Conservation (phyloP, 2,329 filamentous ascomycete species). For the Clathrospora elynae region DNA sequence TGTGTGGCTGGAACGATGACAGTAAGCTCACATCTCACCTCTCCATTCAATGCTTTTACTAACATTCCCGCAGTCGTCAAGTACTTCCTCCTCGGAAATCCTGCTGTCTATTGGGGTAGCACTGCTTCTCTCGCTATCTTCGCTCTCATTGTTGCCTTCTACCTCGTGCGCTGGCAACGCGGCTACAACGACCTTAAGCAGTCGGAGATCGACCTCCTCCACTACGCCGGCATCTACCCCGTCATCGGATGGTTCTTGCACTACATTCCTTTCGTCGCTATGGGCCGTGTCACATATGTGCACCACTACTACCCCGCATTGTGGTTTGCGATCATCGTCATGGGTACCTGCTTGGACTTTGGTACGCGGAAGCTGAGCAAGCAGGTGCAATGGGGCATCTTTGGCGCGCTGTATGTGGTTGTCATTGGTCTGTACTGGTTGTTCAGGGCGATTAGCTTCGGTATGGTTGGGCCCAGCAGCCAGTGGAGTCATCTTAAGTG, state of each 20-base stretch:
- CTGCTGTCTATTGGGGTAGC: constrained; percentile 92
- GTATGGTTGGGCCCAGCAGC: constrained; percentile 83
- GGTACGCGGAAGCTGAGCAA: constrained; percentile 69
- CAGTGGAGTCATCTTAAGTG: constrained; percentile 93
- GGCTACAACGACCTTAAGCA: constrained; percentile 83
- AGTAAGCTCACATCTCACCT: constrained; percentile 47
- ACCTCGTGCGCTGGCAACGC: constrained; percentile 92
- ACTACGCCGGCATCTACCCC: constrained; percentile 91
- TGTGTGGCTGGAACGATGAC: constrained; percentile 97
- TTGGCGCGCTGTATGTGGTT: constrained; percentile 71
- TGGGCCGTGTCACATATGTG: constrained; percentile 98
- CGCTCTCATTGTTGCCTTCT: constrained; percentile 76
- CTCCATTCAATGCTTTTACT: constrained; percentile 8
- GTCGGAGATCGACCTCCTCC: constrained; percentile 87
- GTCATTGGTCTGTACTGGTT: constrained; percentile 83
- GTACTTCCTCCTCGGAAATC: constrained; percentile 98
- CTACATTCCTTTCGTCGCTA: constrained; percentile 92
- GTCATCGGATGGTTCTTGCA: constrained; percentile 94
- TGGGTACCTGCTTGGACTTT: constrained; percentile 90
- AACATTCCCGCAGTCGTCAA: constrained; percentile 67
- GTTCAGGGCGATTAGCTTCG: constrained; percentile 94
- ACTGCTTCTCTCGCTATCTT: constrained; percentile 79
- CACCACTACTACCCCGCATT: constrained; percentile 99
- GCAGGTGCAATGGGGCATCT: constrained; percentile 69
- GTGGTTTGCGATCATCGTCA: constrained; percentile 91